A percentile compares a stretch with the other conserved stretches of the same genome.
Evolutionary conservation across 176 grass and related monocot species (phyloP).

Genomic region (bread wheat (Triticum aestivum)): DNA sequence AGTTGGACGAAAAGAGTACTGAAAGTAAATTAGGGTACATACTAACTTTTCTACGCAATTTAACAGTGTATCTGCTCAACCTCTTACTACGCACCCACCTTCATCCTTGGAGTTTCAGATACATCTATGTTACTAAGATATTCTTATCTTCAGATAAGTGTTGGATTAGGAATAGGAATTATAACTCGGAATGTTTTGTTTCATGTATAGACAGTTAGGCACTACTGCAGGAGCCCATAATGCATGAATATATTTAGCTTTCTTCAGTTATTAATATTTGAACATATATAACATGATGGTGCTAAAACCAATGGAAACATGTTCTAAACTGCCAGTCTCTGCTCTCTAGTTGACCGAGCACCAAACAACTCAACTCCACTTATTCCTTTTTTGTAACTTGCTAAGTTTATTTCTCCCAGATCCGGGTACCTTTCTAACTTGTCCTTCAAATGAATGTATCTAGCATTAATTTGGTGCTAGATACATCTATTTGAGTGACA

Average conservation of each 20-base stretch:
- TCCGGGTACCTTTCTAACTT: neutral
- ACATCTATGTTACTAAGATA: neutral
- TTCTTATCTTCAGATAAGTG: neutral
- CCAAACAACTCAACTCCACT: neutral
- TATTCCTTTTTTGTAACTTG: neutral
- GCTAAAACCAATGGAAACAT: neutral
- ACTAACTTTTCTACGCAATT: neutral
- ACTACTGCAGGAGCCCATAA: no score
- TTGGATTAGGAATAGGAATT: neutral
- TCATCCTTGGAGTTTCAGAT: constrained; percentile 4
- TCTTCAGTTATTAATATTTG: neutral
- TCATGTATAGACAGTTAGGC: no score
- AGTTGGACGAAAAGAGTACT: neutral
- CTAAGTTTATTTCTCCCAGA: neutral
- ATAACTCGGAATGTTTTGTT: no score
- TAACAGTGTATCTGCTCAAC: neutral
- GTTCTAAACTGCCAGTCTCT: neutral
- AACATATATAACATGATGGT: neutral
- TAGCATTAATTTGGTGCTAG: no score
- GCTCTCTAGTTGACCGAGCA: neutral
- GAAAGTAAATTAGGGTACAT: constrained; percentile 1
- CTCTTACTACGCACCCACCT: neutral
- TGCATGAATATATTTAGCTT: neutral
- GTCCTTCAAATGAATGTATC: no score
- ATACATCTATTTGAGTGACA: no score